Evolutionary conservation across 495 filamentous ascomycete genomes (phyloP).

Genomic region (Friedmanniomyces endolithicus): DNA sequence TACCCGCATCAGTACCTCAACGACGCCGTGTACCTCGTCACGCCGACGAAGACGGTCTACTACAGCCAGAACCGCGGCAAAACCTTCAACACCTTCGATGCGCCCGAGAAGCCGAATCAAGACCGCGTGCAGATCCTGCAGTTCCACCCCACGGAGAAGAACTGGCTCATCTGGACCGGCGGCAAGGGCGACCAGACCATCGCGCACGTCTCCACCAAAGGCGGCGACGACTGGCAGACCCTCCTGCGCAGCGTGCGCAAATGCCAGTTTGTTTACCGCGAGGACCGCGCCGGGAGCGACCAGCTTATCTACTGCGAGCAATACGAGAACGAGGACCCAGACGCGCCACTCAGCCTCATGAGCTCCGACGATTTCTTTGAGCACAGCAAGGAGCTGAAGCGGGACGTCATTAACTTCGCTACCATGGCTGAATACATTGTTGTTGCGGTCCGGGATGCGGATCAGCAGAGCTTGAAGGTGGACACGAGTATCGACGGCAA

Average conservation of each 20-base stretch:
- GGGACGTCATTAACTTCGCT: conserved; percentile 70
- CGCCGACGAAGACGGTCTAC: conserved; percentile 50
- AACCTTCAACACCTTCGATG: conserved; percentile 54
- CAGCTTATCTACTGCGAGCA: conserved; percentile 74
- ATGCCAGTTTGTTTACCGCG: conserved; percentile 66
- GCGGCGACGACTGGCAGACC: conserved; percentile 62
- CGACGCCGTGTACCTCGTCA: conserved; percentile 77
- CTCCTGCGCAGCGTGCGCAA: conserved; percentile 54
- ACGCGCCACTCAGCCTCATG: conserved; percentile 52
- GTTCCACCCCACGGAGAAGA: conserved; percentile 69
- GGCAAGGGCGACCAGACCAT: conserved; percentile 53
- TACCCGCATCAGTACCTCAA: conserved; percentile 65
- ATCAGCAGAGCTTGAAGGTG: conserved; percentile 57
- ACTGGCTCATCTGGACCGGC: conserved; percentile 89
- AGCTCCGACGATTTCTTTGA: conserved; percentile 64
- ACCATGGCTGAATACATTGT: conserved; percentile 93
- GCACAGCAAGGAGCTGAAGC: conserved; percentile 43
- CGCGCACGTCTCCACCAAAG: conserved; percentile 59
- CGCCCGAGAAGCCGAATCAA: conserved; percentile 39
- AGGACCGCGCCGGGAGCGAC: conserved; percentile 45
- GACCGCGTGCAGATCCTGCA: conserved; percentile 40
- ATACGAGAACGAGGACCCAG: conserved; percentile 46
- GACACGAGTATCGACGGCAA: conserved; percentile 72
- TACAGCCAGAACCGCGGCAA: conserved; percentile 67
- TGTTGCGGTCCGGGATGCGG: conserved; percentile 59